Percentiles rank a stretch among this genome's conserved stretches.
These are phyloP conservation scores for Tardiomyces digboiensis DNA, from an alignment of 1,139 yeast species.

Conservation along the genomic window DNA sequence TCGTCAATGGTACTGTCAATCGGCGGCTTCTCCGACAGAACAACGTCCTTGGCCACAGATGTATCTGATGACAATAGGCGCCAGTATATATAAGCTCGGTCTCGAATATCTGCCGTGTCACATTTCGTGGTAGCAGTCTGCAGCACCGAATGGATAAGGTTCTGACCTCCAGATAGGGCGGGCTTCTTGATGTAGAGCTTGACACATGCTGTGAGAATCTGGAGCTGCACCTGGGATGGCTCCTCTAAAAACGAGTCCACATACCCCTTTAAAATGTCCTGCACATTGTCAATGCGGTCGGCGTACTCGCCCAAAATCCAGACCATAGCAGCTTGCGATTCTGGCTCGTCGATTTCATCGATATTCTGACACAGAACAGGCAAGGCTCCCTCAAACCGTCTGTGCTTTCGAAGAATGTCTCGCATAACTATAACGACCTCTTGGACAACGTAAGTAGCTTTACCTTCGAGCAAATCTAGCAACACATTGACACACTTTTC, in stretches of 20 bases:
- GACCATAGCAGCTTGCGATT: constrained; percentile 65
- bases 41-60: constrained; percentile 37
- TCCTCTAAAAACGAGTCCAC: constrained; percentile 61
- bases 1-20: constrained; percentile 62
- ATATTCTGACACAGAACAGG: constrained; percentile 58
- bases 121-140: constrained; percentile 72
- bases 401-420: constrained; percentile 72
- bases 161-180: constrained; percentile 27
- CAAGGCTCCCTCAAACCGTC: constrained; percentile 53
- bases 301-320: constrained; percentile 92
- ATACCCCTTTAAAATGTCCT: constrained; percentile 36
- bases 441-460: constrained; percentile 63
- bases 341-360: constrained; percentile 50
- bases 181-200: constrained; percentile 51
- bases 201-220: constrained; percentile 68
- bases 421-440: constrained; percentile 69
- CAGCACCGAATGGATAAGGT: constrained; percentile 58
- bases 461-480: constrained; percentile 64
- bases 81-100: constrained; percentile 93
- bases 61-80: constrained; percentile 67
- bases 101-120: constrained; percentile 89
- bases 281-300: constrained; percentile 50
- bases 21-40: constrained; percentile 57
- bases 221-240: constrained; percentile 66
- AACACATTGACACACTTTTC: constrained; percentile 70